A percentile compares a stretch with the other conserved stretches of the same genome.
Evolutionary conservation across 371 early-diverging fungal genomes (phyloP).

Genomic region (Blakeslea trispora): DNA sequence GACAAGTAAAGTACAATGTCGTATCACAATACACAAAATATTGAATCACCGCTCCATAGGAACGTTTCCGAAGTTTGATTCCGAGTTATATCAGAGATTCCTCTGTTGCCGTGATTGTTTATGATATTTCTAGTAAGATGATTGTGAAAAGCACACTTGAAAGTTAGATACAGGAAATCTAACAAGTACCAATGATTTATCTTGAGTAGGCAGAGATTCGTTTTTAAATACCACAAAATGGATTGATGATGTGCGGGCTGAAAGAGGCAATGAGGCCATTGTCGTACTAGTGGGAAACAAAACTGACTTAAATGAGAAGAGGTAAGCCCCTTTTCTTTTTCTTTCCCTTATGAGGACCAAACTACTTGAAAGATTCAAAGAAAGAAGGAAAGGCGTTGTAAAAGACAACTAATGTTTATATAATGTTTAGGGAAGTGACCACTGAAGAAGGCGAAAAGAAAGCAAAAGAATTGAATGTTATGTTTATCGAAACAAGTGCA

Average conservation of each 20-base stretch:
- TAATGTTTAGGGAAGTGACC: conserved; percentile 73
- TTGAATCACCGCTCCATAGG: conserved; percentile 44
- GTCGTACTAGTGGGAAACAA: conserved; percentile 99
- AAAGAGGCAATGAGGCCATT: conserved; percentile 96
- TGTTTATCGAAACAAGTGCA: conserved; percentile 96
- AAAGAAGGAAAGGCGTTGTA: too few species aligned
- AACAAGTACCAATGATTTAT: background rate
- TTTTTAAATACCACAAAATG: conserved; percentile 96
- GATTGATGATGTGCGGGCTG: conserved; percentile 98
- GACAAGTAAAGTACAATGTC: conserved; percentile 72
- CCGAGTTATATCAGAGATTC: conserved; percentile 99
- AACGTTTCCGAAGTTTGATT: conserved; percentile 96
- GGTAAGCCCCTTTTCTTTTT: conserved; percentile 41
- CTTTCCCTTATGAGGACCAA: too few species aligned
- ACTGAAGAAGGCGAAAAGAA: conserved; percentile 94
- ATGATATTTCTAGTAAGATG: conserved; percentile 88
- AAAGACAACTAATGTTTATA: too few species aligned
- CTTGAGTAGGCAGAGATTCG: conserved; percentile 75
- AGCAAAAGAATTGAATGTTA: conserved; percentile 86
- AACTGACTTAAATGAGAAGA: conserved; percentile 93
- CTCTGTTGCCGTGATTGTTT: conserved; percentile 97
- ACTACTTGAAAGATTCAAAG: too few species aligned
- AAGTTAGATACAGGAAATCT: background rate
- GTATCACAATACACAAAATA: background rate
- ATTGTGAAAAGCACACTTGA: too few species aligned